A percentile compares a stretch with the other conserved stretches of the same genome.
Conservation (phyloP, 371 early-diverging fungal genomes). For the Dichotomocladium elegans region DNA sequence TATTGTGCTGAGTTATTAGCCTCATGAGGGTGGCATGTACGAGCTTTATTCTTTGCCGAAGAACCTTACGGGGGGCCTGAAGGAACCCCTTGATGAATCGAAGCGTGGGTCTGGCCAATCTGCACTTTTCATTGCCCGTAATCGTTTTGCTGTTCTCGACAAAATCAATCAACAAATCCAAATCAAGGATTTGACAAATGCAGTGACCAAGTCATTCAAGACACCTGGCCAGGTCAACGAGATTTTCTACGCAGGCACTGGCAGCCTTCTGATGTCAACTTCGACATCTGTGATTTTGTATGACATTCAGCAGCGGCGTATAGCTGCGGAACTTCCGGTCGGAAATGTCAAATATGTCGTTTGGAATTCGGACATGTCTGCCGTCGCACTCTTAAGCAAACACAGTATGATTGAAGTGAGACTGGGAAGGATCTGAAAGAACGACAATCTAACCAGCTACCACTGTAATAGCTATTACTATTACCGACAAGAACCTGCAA, state of each 20-base stretch:
- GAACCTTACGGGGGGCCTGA: conserved; percentile 62
- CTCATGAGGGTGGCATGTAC: conserved; percentile 84
- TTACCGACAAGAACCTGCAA: conserved; percentile 84
- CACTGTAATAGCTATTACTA: conserved; percentile 66
- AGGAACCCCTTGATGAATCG: conserved; percentile 59
- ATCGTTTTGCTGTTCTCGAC: conserved; percentile 93
- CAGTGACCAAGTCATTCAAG: conserved; percentile 85
- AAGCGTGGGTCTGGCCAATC: conserved; percentile 78
- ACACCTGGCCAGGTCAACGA: conserved; percentile 72
- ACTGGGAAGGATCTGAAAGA: conserved; percentile 9
- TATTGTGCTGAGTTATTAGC: too few species aligned
- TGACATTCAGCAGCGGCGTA: conserved; percentile 82
- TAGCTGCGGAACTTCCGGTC: conserved; percentile 71
- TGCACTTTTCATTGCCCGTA: conserved; percentile 92
- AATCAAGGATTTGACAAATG: conserved; percentile 82
- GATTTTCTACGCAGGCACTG: conserved; percentile 85
- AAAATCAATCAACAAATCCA: conserved; percentile 69
- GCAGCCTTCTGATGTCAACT: conserved; percentile 80
- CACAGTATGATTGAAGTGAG: conserved; percentile 58
- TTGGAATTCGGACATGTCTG: conserved; percentile 85
- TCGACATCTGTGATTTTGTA: conserved; percentile 80
- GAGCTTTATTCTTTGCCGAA: conserved; percentile 83
- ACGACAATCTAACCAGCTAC: conserved; percentile 1
- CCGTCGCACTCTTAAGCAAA: conserved; percentile 89
- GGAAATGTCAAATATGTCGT: conserved; percentile 84